Evolutionary conservation across 208 protist genomes (phyloP).

Genomic region (Tetramitus jugosus): DNA sequence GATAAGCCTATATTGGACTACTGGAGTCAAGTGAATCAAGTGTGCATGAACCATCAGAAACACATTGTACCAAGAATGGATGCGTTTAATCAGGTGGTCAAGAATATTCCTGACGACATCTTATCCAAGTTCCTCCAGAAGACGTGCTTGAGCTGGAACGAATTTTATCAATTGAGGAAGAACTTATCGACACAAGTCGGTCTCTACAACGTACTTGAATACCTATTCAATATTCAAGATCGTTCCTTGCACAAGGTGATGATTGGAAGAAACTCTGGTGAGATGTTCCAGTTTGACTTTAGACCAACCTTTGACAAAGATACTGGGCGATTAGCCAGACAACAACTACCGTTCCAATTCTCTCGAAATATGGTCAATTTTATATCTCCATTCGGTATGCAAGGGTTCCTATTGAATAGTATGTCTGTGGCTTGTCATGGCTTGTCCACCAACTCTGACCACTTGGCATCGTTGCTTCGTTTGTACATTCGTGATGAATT

Average conservation of each 20-base stretch:
- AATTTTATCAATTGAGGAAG: constrained; percentile 11
- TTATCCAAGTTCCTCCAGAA: background rate
- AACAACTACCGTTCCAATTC: background rate
- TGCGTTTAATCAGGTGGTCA: background rate
- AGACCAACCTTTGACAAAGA: background rate
- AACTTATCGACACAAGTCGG: background rate
- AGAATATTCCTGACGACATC: background rate
- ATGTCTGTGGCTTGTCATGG: background rate
- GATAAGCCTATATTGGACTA: background rate
- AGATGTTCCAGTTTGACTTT: constrained; percentile 14
- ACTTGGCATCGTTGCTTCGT: background rate
- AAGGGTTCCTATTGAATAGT: constrained; percentile 16
- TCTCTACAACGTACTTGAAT: background rate
- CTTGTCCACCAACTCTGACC: background rate
- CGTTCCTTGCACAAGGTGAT: background rate
- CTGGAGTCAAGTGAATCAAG: background rate
- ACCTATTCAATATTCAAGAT: background rate
- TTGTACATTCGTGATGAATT: constrained; percentile 24
- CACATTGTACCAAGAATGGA: too few species aligned
- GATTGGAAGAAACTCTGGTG: background rate
- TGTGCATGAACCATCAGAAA: background rate
- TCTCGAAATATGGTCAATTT: constrained; percentile 18
- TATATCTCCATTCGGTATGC: constrained; percentile 2
- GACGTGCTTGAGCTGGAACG: background rate
- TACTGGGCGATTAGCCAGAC: background rate